Evolutionary conservation across 768 basidiomycete species (phyloP).

Genomic region (Boletus rufocinnamomeus): DNA sequence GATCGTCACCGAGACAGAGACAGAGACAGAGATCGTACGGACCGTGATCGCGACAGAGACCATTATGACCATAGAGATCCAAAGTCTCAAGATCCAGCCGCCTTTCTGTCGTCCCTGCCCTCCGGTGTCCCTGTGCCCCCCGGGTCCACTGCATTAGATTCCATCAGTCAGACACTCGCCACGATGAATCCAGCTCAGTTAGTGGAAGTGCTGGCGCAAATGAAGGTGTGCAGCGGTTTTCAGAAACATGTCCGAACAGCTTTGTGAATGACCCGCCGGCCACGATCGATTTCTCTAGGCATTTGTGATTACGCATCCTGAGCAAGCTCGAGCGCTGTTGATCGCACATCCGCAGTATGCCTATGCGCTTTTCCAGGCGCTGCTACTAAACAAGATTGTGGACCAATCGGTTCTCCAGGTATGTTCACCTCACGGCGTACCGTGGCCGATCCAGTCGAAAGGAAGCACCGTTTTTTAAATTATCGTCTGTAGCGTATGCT

Average conservation of each 20-base stretch:
- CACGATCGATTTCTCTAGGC: slow-evolving; percentile 53
- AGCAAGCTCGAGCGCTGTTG: slow-evolving; percentile 81
- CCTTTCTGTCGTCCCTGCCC: slow-evolving; percentile 70
- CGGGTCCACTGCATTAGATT: slow-evolving; percentile 73
- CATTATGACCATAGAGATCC: slow-evolving; percentile 36
- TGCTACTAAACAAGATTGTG: slow-evolving; percentile 91
- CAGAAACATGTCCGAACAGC: slow-evolving; percentile 21
- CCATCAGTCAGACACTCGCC: slow-evolving; percentile 84
- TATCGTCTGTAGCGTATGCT: slow-evolving; percentile 49
- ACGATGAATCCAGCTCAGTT: slow-evolving; percentile 81
- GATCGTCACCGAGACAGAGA: slow-evolving; percentile 53
- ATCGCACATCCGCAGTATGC: slow-evolving; percentile 88
- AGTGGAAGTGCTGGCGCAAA: slow-evolving; percentile 94
- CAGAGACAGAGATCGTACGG: slow-evolving; percentile 53
- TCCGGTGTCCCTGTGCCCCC: slow-evolving; percentile 72
- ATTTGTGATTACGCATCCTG: slow-evolving; percentile 88
- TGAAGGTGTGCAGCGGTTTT: slow-evolving; percentile 72
- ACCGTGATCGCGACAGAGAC: slow-evolving; percentile 51
- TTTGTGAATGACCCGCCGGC: slow-evolving; percentile 22
- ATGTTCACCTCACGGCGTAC: slow-evolving; percentile 22
- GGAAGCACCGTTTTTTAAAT: slow-evolving; percentile 6
- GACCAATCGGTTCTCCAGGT: slow-evolving; percentile 84
- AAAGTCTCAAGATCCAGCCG: slow-evolving; percentile 42
- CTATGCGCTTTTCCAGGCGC: slow-evolving; percentile 94
- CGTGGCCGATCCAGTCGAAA: slow-evolving; percentile 1